Conservation (phyloP, 306 rosid genomes). For the Pyrus pyrifolia region DNA sequence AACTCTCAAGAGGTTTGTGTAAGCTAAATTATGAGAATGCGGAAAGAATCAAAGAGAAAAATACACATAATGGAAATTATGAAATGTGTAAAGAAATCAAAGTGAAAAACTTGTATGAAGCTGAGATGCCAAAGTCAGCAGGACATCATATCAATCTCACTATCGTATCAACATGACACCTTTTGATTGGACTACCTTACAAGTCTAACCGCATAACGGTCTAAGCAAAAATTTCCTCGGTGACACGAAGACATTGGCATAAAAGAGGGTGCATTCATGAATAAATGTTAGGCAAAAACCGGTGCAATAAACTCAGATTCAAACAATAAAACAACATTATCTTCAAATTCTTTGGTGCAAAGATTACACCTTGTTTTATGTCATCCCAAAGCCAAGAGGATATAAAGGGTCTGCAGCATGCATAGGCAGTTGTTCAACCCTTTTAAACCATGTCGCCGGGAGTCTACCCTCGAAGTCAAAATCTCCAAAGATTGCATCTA, state of each 20-base stretch:
- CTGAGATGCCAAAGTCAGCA: too few relatives aligned
- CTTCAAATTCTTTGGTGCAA: background rate
- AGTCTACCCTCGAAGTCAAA: constrained; percentile 64
- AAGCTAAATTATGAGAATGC: too few relatives aligned
- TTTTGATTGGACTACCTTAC: background rate
- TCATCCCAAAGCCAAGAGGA: constrained; percentile 62
- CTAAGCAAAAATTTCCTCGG: too few relatives aligned
- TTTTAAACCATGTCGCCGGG: constrained; percentile 75
- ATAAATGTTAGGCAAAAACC: background rate
- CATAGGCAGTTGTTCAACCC: constrained; percentile 35
- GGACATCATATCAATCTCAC: too few relatives aligned
- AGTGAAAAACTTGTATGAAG: too few relatives aligned
- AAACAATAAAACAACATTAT: too few relatives aligned
- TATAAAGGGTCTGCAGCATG: constrained; percentile 43
- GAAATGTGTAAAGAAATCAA: too few relatives aligned
- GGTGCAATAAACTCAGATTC: background rate
- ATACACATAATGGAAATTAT: too few relatives aligned
- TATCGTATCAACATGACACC: too few relatives aligned
- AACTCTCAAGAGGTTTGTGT: too few relatives aligned
- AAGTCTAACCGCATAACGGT: too few relatives aligned
- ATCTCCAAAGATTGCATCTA: constrained; percentile 69
- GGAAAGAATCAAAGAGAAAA: too few relatives aligned
- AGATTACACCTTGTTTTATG: constrained; percentile 5
- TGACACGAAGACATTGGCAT: background rate
- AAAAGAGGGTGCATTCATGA: background rate